Conservation (phyloP, 805 yeast species). For the Pichia occidentalis region DNA sequence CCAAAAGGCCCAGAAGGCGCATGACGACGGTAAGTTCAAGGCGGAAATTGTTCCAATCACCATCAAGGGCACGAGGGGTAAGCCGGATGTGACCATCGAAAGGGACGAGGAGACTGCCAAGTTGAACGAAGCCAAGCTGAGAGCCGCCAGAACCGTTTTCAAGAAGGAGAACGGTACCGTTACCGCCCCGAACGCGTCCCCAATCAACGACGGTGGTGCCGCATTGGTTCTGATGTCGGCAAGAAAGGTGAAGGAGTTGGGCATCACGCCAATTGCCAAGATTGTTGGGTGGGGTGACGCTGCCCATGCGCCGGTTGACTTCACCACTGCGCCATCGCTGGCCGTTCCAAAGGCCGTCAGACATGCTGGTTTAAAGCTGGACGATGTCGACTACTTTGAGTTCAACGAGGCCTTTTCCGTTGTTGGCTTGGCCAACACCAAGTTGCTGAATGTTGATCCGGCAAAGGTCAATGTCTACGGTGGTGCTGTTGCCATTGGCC, state of each 20-base stretch:
- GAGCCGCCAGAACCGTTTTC: conserved; percentile 89
- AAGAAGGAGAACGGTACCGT: conserved; percentile 91
- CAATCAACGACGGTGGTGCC: conserved; percentile 97
- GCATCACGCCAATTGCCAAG: conserved; percentile 82
- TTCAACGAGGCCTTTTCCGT: conserved; percentile 97
- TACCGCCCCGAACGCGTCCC: conserved; percentile 95
- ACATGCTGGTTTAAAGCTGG: conserved; percentile 62
- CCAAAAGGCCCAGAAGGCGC: conserved; percentile 79
- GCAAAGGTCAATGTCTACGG: conserved; percentile 82
- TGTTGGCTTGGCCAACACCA: conserved; percentile 86
- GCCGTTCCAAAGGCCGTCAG: conserved; percentile 95
- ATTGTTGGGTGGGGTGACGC: conserved; percentile 98
- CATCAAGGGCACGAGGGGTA: conserved; percentile 84
- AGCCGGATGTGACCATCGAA: conserved; percentile 67
- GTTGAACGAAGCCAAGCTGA: conserved; percentile 70
- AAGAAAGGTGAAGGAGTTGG: conserved; percentile 75
- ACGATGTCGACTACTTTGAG: conserved; percentile 84
- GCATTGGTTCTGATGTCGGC: conserved; percentile 87
- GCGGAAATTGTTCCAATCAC: conserved; percentile 82
- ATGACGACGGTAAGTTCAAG: conserved; percentile 71
- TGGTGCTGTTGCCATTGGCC: conserved; percentile 95
- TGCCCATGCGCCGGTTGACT: conserved; percentile 89
- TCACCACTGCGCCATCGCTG: conserved; percentile 91
- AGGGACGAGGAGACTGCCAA: conserved; percentile 81
- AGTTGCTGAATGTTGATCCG: conserved; percentile 54